Evolutionary conservation across 1,284 basidiomycete genomes (phyloP).

Genomic region (Pisolithus thermaeus): DNA sequence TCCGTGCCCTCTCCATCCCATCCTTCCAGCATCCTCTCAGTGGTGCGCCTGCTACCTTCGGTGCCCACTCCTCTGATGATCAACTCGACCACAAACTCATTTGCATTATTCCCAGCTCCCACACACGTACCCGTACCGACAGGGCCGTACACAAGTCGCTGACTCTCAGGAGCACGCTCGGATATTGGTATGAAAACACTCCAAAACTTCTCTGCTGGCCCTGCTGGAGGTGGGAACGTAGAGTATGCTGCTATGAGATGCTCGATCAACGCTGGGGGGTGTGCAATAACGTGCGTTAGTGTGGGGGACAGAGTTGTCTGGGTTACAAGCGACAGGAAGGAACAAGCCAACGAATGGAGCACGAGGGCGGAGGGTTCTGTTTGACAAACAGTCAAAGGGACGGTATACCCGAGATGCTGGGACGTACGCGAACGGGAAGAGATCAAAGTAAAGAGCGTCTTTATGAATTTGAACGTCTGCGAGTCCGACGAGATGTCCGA

Average conservation of each 20-base stretch:
- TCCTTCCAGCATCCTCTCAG: slow-evolving; percentile 60
- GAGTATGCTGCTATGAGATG: slow-evolving; percentile 66
- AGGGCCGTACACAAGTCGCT: slow-evolving; percentile 53
- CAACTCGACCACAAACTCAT: slow-evolving; percentile 55
- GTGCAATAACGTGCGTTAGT: slow-evolving; percentile 59
- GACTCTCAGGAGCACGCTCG: slow-evolving; percentile 53
- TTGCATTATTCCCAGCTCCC: slow-evolving; percentile 26
- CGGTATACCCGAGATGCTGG: slow-evolving; percentile 5
- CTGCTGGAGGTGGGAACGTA: slow-evolving; percentile 58
- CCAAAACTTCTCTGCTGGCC: slow-evolving; percentile 68
- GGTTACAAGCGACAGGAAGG: slow-evolving; percentile 50
- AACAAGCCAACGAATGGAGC: slow-evolving; percentile 53
- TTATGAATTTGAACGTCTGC: slow-evolving; percentile 47
- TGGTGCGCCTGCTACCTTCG: slow-evolving; percentile 42
- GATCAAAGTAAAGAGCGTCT: slow-evolving; percentile 38
- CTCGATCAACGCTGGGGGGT: slow-evolving; percentile 57
- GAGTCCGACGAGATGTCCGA: slow-evolving; percentile 53
- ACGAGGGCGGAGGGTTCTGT: slow-evolving; percentile 62
- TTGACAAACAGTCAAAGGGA: background rate
- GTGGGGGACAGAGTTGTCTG: slow-evolving; percentile 62
- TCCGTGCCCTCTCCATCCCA: slow-evolving; percentile 46
- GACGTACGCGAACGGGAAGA: slow-evolving; percentile 42
- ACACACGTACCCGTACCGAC: slow-evolving; percentile 46
- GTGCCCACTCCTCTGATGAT: slow-evolving; percentile 40
- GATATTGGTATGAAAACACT: slow-evolving; percentile 62